Evolutionary conservation across 2,329 filamentous ascomycete species (phyloP).

Genomic region (Ophiosphaerella korrae): DNA sequence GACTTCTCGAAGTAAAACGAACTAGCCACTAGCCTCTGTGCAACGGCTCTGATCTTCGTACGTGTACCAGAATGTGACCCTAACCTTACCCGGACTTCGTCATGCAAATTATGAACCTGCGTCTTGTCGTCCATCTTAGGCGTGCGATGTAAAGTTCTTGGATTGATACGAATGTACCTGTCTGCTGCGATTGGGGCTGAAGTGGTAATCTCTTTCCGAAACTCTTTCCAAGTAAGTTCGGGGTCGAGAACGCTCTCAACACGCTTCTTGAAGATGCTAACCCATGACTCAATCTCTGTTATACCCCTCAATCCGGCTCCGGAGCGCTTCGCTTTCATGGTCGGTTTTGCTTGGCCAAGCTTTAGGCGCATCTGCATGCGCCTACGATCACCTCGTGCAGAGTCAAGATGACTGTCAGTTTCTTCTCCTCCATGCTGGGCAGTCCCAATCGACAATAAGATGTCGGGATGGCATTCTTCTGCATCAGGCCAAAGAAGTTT

Average conservation of each 20-base stretch:
- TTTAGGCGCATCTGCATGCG: too few relatives aligned
- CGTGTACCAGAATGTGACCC: too few relatives aligned
- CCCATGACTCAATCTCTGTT: too few relatives aligned
- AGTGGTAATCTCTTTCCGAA: constrained; percentile 29
- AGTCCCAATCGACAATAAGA: constrained; percentile 26
- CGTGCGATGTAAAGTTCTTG: background rate
- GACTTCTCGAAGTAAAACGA: constrained; percentile 11
- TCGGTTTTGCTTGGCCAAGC: too few relatives aligned
- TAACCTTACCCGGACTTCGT: too few relatives aligned
- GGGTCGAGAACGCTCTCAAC: constrained; percentile 42
- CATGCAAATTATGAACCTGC: too few relatives aligned
- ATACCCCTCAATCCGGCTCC: too few relatives aligned
- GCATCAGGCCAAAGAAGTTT: constrained; percentile 27
- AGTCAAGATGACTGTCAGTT: background rate
- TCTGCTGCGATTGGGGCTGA: background rate
- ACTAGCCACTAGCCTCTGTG: constrained; percentile 42
- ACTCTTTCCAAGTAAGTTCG: constrained; percentile 42
- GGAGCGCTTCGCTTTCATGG: too few relatives aligned
- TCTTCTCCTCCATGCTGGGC: constrained; percentile 1
- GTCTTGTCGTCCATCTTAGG: background rate
- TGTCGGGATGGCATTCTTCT: constrained; percentile 16
- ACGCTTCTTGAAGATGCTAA: too few relatives aligned
- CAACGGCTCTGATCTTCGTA: too few relatives aligned
- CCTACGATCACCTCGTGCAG: too few relatives aligned
- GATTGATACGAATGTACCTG: background rate